Conservation (phyloP, 805 yeast genomes). For the Lipomyces mesembrius region DNA sequence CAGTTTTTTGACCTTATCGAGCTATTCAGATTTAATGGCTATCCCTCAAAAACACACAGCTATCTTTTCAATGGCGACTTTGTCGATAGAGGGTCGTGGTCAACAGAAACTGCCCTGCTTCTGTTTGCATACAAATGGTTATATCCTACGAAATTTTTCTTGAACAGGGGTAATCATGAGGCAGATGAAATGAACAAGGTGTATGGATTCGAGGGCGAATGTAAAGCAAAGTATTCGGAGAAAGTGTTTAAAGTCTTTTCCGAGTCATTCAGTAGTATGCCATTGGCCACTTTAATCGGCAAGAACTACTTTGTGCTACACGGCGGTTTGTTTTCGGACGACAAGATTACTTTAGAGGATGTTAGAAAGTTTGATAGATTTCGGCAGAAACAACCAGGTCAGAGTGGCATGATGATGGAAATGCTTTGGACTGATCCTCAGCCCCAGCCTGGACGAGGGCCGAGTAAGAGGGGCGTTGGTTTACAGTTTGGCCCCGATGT, state of each 20-base stretch:
- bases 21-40: slow-evolving; percentile 74
- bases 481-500: slow-evolving; percentile 97
- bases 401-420: slow-evolving; percentile 94
- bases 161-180: slow-evolving; percentile 97
- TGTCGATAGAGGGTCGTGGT: slow-evolving; percentile 98
- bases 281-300: slow-evolving; percentile 82
- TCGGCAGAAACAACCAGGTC: slow-evolving; percentile 73
- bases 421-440: slow-evolving; percentile 98
- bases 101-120: slow-evolving; percentile 89
- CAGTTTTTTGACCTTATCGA: slow-evolving; percentile 90
- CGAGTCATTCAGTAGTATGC: slow-evolving; percentile 83
- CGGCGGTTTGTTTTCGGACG: slow-evolving; percentile 90
- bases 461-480: slow-evolving; percentile 93
- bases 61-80: slow-evolving; percentile 96
- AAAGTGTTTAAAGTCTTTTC: slow-evolving; percentile 80
- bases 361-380: slow-evolving; percentile 73
- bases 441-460: slow-evolving; percentile 71
- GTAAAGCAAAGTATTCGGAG: slow-evolving; percentile 85
- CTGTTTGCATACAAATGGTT: slow-evolving; percentile 76
- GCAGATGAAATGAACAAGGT: slow-evolving; percentile 95
- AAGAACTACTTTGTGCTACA: slow-evolving; percentile 85
- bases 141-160: slow-evolving; percentile 68
- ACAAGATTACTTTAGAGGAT: slow-evolving; percentile 70
- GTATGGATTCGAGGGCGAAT: slow-evolving; percentile 95
- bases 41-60: slow-evolving; percentile 66